Evolutionary conservation across 2,329 filamentous ascomycete genomes (phyloP), one percentile per base, ranked within the genome.

Genomic region (Coniella lustricola): DNA sequence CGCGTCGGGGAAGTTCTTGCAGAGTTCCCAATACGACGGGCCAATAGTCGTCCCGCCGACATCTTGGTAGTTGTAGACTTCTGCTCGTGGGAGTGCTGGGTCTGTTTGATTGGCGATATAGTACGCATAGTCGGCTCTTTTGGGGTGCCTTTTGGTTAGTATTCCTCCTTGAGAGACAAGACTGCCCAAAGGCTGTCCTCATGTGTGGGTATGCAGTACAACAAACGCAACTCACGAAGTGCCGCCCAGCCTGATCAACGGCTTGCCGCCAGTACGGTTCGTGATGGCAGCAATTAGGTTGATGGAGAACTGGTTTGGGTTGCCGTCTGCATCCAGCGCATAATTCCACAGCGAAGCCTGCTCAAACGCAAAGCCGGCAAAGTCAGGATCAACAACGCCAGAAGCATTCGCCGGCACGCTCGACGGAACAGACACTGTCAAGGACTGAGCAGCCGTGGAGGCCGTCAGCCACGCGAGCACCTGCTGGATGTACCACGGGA

Each of bases 161-260:
- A 34, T 44, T 14, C 29, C 10, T 25, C 3, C 18, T n/a, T 13
- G 14, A 36, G 10, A 4, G 3, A 3, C 9, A 16, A 2, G 22
- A 9, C 16, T n/a, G n/a, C n/a, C n/a, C n/a, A n/a, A n/a, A n/a
- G n/a, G n/a, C n/a, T n/a, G n/a, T n/a, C n/a, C n/a, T n/a, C n/a
- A n/a, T n/a, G n/a, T n/a, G n/a, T n/a, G n/a, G n/a, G n/a, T n/a
- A n/a, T n/a, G n/a, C n/a, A n/a, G n/a, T n/a, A n/a, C n/a, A n/a
- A n/a, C n/a, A n/a, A n/a, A n/a, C n/a, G n/a, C n/a, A 10, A 35
- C 39, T 18, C 33, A 52, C 50, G 47, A 50, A 14, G 64, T 65
- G 8, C 65, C 64, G 12, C 64, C 64, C 3, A 67, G 53, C 12
- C 64, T 56, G 33, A 67, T 67, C 39, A 64, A 60, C 3, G 64